Base-by-base conservation (phyloP, 768 basidiomycete genomes). In the Pleurotus salmoneostramineus region DNA sequence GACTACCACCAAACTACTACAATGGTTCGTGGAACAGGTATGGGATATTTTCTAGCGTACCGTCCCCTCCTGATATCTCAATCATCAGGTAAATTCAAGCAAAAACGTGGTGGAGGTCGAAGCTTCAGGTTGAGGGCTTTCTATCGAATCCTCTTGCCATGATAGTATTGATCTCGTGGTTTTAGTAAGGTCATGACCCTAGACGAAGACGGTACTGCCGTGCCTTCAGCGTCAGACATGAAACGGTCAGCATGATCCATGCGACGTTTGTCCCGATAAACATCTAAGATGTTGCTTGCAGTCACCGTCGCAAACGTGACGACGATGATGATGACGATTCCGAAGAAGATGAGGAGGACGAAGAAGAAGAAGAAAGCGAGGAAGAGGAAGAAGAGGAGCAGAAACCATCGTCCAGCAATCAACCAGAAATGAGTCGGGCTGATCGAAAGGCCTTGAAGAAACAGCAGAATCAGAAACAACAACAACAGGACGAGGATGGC, bases 61-160 rank as follows among this genome's bases (percentile, higher is more conserved):
- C 42, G 27, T 49, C 36, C 17, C 10, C 15, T 47, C 36, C 43
- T 62, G 5, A 35, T 14, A 31, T 15, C n/a, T 45, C 6, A 14
- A 45, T 31, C 21, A 2, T 34, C 63, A 85, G 91, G 92, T 60
- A 91, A 88, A 72, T 92, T 83, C 76, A 94, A 94, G 80, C 78
- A 84, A 63, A 90, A 87, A 68, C 90, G 93, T 52, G 93, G 93
- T 63, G 93, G 93, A 37, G 93, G 93, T 52, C 83, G 93, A 60
- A 86, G 76, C 68, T 95, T 95, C 72, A 91, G 91, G 84, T 27
- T 88, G 65, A 51, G 68, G 56, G 2, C 8, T 40, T 40, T 40
- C 37, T 3, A 40, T 52, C 17, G 46, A 27, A 27, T 27, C 21
- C 21, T 27, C 21, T 27, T 27, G 21, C 21, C 2, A 27, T 27